Evolutionary conservation across 2,329 filamentous ascomycete species (phyloP).

Genomic region (Penicillium sp.): DNA sequence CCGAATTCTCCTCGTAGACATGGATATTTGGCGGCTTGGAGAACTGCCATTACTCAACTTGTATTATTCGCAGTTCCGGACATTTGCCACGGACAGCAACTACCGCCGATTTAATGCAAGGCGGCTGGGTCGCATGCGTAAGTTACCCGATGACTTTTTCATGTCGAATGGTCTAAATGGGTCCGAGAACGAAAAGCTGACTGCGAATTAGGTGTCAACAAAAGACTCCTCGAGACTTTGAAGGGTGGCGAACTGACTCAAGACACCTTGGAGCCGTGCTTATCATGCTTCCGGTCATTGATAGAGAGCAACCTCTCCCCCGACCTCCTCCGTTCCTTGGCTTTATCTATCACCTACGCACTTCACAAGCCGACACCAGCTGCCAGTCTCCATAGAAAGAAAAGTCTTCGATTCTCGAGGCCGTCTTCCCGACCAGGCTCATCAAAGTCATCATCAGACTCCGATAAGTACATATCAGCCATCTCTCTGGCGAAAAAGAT

Average conservation of each 20-base stretch:
- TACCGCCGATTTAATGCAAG: slow-evolving; percentile 88
- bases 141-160: slow-evolving; percentile 33
- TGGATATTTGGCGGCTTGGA: slow-evolving; percentile 85
- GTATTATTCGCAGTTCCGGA: slow-evolving; percentile 88
- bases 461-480: slow-evolving; percentile 47
- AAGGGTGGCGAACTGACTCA: slow-evolving; percentile 74
- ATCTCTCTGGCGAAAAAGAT: slow-evolving; percentile 69
- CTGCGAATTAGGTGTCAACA: slow-evolving; percentile 67
- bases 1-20: slow-evolving; percentile 81
- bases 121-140: slow-evolving; percentile 83
- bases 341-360: slow-evolving; percentile 88
- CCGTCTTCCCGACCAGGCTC: slow-evolving; percentile 27
- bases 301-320: slow-evolving; percentile 75
- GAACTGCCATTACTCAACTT: slow-evolving; percentile 71
- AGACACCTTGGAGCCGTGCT: slow-evolving; percentile 68
- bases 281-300: slow-evolving; percentile 71
- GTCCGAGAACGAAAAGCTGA: neutral
- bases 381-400: slow-evolving; percentile 43
- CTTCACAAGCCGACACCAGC: slow-evolving; percentile 60
- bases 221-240: slow-evolving; percentile 79
- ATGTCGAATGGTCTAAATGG: slow-evolving; percentile 14
- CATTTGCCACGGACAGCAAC: slow-evolving; percentile 84
- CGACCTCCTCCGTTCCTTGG: slow-evolving; percentile 78
- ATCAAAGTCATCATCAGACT: slow-evolving; percentile 31
- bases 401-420: slow-evolving; percentile 38